Evolutionary conservation across 768 basidiomycete species (phyloP), one percentile per base, ranked within the genome.

Genomic region (Fistulinella prunicolor): DNA sequence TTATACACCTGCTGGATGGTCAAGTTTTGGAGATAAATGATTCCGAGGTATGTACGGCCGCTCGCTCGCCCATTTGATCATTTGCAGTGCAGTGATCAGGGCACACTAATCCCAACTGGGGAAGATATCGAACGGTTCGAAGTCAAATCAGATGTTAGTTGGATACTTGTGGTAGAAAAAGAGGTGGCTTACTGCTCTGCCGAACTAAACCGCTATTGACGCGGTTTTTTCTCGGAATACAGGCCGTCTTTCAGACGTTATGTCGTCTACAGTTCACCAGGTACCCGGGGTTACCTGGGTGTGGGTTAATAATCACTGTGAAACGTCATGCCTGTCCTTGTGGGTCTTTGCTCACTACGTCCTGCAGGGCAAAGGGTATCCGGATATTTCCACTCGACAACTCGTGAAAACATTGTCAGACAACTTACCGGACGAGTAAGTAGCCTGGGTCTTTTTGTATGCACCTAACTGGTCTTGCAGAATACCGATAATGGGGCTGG

Each of bases 241-340:
- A 97, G 95, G 95, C 96, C 0, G 81, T 96, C n/a, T 98, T 97
- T 63, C 89, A 94, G 60, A 87, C 90, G 0, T 75, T 98, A 1
- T 86, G 84, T 59, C 73, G 75, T 35, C 53, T 82, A 14, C 67
- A 67, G 19, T 69, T 94, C 44, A 71, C 81, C 6, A 68, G 71
- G 19, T 69, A 80, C 53, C 62, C 70, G 0, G 64, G 62, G 4
- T 64, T 84, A 36, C 76, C 81, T 1, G 85, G 88, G 0, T 66
- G 70, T 30, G 94, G 92, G 2, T 62, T 94, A 17, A 72, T 93
- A 36, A 76, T 95, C 58, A 95, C 94, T 5, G 94, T 90, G 17
- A 42, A 52, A 40, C 7, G 13, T n/a, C 13, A 12, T 16, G 0
- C 23, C 13, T 23, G 9, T 23, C 36, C 28, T 23, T 30, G 17